A percentile compares a stretch with the other conserved stretches of the same genome.
Conservation (phyloP, 2,329 filamentous ascomycete genomes). For the Cryphonectria japonica region DNA sequence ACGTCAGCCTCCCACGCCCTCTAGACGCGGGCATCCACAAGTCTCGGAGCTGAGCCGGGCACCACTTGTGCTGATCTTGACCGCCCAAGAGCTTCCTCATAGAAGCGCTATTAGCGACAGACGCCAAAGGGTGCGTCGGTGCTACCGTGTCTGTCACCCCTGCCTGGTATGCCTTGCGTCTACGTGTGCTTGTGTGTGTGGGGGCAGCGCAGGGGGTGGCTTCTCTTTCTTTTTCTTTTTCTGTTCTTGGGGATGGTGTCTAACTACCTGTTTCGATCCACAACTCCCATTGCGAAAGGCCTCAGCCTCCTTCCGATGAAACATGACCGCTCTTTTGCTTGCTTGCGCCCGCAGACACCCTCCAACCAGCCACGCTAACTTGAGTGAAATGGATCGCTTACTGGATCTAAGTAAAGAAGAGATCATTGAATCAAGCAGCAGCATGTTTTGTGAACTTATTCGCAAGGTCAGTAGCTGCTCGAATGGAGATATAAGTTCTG, state of each 20-base stretch:
- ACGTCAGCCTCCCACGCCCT: constrained; percentile 12
- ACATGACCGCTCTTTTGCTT: neutral
- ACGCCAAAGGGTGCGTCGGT: neutral
- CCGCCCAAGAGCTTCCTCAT: neutral
- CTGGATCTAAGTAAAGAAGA: neutral
- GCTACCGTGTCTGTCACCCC: neutral
- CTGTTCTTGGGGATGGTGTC: neutral
- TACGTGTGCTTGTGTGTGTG: neutral
- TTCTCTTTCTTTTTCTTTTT: neutral
- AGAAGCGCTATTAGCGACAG: constrained; percentile 1
- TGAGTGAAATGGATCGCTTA: neutral
- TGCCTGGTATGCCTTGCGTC: neutral
- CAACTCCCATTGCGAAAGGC: neutral
- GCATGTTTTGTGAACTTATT: neutral
- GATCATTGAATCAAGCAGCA: neutral
- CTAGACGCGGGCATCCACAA: neutral
- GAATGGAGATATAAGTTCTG: neutral
- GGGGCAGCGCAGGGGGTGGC: neutral
- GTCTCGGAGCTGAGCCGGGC: neutral
- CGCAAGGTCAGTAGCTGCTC: neutral
- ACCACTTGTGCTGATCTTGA: neutral
- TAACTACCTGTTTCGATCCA: neutral
- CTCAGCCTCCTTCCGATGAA: constrained; percentile 1
- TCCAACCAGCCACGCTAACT: too few relatives aligned
- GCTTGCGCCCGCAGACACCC: neutral